Base-by-base conservation (phyloP, 2,329 filamentous ascomycete species). In the Paracoccidioides lutzii region DNA sequence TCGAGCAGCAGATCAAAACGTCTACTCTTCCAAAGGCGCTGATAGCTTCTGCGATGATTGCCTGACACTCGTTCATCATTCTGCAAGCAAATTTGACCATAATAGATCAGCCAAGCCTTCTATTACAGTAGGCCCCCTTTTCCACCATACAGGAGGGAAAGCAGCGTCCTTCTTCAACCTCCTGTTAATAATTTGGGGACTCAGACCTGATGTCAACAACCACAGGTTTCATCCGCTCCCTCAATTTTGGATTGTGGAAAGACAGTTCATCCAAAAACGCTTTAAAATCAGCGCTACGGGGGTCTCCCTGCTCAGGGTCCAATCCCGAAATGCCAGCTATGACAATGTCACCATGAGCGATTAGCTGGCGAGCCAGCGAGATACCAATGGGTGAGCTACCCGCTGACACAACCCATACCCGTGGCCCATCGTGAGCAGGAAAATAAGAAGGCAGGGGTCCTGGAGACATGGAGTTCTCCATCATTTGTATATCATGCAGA, bases 381-480 rank as follows among this genome's bases (percentile, higher is more conserved):
- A 95, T 86, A 54, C 85, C 85, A 60, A 96, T 80, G 10, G 91
- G 89, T 40, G 89, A 91, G 58, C 91, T 81, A 38, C 88, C 88
- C 57, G 88, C 85, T 9, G 90, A 95, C 61, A 98, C 76, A 67
- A 98, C 84, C 93, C 93, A 97, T 65, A 91, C 88, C 65, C 91
- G 85, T 52, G 90, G 90, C 52, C 77, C 78, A 66, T 78, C 77
- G 69, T 83, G 80, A 35, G 76, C 73, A 44, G 81, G 81, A 62
- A 83, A 83, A 58, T 79, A 79, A 49, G 64, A 61, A 57, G 65
- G 67, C 58, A 65, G 63, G 59, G 60, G 62, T 58, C 68, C 66
- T 61, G 63, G 61, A 55, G 64, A 65, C 52, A 66, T 62, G 43
- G 61, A 61, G 59, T 67, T 69, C 57, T 73, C 69, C 62, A 65